Evolutionary conservation across 2,329 filamentous ascomycete species (phyloP).

Genomic region (Parasarocladium wereldwijsianum): DNA sequence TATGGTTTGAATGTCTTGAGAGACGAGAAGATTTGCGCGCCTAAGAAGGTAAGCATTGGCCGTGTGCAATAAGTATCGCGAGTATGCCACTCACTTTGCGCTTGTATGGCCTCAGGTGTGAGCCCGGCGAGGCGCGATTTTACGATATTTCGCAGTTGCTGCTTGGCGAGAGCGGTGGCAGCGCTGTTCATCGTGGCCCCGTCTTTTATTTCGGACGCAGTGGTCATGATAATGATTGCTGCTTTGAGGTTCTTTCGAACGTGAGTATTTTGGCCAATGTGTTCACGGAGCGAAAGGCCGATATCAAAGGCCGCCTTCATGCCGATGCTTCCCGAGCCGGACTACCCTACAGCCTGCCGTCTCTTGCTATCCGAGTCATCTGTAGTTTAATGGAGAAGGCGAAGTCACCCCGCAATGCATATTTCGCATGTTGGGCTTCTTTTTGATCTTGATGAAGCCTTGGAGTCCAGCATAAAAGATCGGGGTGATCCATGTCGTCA

Average conservation of each 20-base stretch:
- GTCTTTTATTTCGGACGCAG: background rate
- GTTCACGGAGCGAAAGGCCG: too few relatives aligned
- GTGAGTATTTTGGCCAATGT: too few relatives aligned
- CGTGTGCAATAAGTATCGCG: background rate
- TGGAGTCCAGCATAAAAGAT: too few relatives aligned
- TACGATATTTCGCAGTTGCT: conserved; percentile 57
- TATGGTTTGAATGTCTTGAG: conserved; percentile 61
- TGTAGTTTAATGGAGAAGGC: too few relatives aligned
- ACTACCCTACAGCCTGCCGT: too few relatives aligned
- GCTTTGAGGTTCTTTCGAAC: background rate
- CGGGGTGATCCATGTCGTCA: too few relatives aligned
- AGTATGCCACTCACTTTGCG: conserved; percentile 49
- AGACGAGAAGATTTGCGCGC: conserved; percentile 46
- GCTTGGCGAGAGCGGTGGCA: conserved; percentile 51
- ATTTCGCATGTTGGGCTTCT: too few relatives aligned
- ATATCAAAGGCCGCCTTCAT: too few relatives aligned
- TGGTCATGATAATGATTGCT: background rate
- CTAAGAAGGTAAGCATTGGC: conserved; percentile 26
- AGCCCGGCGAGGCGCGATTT: conserved; percentile 50
- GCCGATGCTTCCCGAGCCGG: too few relatives aligned
- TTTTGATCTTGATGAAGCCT: too few relatives aligned
- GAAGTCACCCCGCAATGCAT: too few relatives aligned
- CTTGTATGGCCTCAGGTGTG: conserved; percentile 42
- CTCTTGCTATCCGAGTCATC: too few relatives aligned
- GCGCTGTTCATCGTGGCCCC: background rate